Conservation (phyloP, 2,329 filamentous ascomycete genomes). For the Colletotrichum scovillei region DNA sequence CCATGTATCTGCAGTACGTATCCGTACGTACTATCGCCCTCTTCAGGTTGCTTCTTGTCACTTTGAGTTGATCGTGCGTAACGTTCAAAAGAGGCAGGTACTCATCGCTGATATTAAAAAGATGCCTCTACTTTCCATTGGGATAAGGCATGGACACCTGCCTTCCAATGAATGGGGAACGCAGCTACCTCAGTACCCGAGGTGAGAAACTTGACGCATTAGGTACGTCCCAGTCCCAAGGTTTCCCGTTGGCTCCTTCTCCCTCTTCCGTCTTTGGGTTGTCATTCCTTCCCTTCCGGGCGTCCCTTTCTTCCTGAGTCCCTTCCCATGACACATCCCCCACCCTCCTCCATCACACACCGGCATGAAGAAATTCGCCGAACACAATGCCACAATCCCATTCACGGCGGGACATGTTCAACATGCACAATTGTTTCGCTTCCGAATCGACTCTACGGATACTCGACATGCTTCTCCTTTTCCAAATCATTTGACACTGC, state of each 20-base stretch:
- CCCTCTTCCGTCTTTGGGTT: not conserved
- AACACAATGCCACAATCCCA: constrained; percentile 11
- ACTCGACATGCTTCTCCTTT: not conserved
- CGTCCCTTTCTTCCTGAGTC: not conserved
- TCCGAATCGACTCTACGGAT: too few species aligned
- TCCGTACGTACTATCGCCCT: not conserved
- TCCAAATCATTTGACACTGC: not conserved
- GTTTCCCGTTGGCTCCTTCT: not conserved
- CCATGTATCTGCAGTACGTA: not conserved
- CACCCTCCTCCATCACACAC: not conserved
- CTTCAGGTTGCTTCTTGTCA: not conserved
- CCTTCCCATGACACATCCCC: not conserved
- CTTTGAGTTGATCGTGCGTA: not conserved
- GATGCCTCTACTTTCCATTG: not conserved
- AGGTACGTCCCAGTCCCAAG: not conserved
- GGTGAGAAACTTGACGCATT: not conserved
- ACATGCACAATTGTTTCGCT: constrained; percentile 9
- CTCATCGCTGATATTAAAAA: not conserved
- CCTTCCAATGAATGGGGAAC: too few species aligned
- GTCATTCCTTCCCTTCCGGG: constrained; percentile 18
- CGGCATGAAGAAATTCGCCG: not conserved
- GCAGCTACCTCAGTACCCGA: too few species aligned
- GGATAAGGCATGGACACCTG: not conserved
- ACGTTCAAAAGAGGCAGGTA: not conserved
- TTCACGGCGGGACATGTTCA: not conserved